Evolutionary conservation across 116 monocot species (phyloP).

Genomic region (Cymodocea nodosa): DNA sequence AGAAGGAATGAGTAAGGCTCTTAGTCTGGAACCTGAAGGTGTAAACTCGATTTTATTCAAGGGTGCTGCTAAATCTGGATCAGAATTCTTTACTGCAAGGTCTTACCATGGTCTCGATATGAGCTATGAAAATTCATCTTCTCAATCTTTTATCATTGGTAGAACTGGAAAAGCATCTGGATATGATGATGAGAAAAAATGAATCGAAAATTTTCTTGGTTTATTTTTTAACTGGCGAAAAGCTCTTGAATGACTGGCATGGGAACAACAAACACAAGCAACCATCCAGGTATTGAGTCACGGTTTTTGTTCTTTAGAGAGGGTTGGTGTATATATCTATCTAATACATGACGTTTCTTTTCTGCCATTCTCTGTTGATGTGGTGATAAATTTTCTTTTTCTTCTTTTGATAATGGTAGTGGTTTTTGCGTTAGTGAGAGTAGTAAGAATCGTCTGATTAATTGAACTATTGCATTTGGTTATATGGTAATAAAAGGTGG

Average conservation of each 20-base stretch:
- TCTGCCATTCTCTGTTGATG: no score
- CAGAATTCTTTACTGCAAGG: conserved; percentile 74
- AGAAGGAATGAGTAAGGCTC: conserved; percentile 44
- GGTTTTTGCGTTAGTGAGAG: no score
- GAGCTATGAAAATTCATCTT: conserved; percentile 33
- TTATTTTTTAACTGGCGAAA: neutral
- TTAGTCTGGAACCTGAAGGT: conserved; percentile 26
- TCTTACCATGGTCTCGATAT: conserved; percentile 57
- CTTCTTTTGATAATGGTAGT: no score
- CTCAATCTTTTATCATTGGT: conserved; percentile 47
- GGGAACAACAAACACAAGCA: neutral
- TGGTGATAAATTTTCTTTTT: no score
- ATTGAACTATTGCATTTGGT: no score
- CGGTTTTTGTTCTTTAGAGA: no score
- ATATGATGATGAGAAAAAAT: conserved; percentile 39
- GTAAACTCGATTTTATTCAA: conserved; percentile 62
- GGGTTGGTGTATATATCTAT: no score
- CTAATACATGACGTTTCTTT: no score
- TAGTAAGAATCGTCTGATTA: no score
- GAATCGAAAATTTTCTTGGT: neutral
- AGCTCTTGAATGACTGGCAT: neutral
- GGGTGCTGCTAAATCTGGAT: conserved; percentile 61
- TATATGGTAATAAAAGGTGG: no score
- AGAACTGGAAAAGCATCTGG: conserved; percentile 69
- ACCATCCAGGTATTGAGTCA: no score